Percentiles rank a stretch among this genome's conserved stretches.
Conservation (phyloP, 176 grass and related monocot genomes). For the Avena insularis region DNA sequence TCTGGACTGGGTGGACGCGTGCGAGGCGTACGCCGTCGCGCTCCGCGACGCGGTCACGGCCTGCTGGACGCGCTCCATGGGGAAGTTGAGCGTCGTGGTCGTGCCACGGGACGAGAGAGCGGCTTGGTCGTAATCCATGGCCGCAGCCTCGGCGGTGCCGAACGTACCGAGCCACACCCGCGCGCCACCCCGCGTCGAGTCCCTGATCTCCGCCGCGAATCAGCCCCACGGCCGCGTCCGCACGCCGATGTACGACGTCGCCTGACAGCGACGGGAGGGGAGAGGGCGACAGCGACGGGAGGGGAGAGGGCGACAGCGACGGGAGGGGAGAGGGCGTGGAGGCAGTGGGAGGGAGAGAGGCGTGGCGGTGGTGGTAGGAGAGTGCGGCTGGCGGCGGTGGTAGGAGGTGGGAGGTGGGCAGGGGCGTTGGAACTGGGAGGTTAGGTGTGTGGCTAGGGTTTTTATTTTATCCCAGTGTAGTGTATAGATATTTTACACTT, state of each 20-base stretch:
- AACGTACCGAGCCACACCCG: constrained; percentile 91
- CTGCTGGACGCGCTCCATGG: not conserved
- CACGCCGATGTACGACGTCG: not conserved
- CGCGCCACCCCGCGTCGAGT: constrained; percentile 42
- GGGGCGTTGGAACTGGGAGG: too few relatives aligned
- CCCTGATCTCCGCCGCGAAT: constrained; percentile 5
- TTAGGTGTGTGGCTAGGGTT: too few relatives aligned
- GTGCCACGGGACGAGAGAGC: not conserved
- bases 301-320: too few relatives aligned
- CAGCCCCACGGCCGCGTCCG: not conserved
- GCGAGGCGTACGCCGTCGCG: not conserved
- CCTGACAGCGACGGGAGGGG: not conserved
- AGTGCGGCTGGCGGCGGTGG: too few relatives aligned
- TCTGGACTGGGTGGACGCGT: not conserved
- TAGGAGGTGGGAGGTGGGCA: too few relatives aligned
- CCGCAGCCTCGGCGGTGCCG: constrained; percentile 73
- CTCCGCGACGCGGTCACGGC: not conserved
- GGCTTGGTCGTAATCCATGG: constrained; percentile 13
- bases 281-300: too few relatives aligned
- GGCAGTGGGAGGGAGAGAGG: too few relatives aligned
- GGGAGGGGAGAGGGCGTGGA: too few relatives aligned
- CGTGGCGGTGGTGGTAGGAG: too few relatives aligned
- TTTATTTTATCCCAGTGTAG: too few relatives aligned
- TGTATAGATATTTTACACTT: too few relatives aligned
- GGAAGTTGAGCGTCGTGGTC: constrained; percentile 11